Evolutionary conservation across 2,329 filamentous ascomycete species (phyloP), one percentile per base, ranked within the genome.

Genomic region (Graphilbum sp.): DNA sequence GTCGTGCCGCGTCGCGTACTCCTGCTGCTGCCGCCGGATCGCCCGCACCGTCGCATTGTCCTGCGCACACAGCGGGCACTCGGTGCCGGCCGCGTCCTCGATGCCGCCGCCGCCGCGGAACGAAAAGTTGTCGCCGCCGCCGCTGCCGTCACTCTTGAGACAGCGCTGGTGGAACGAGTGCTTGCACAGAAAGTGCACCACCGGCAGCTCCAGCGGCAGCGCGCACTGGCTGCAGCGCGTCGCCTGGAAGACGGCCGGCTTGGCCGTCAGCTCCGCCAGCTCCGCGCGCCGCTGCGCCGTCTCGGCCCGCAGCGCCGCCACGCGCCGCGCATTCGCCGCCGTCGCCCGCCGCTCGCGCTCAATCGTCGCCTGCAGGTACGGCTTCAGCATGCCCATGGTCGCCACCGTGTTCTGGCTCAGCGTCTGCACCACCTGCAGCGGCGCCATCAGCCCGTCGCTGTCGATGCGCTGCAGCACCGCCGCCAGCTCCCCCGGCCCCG

Each of bases 341-440:
- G 98, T 95, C 50, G 95, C 87, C 42, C 76, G 77, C 20, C 85
- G 73, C 59, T 98, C 90, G 36, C 84, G 75, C 47, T 84, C 78
- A 45, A 98, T 93, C 9, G 87, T 94, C 36, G 81, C 75, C 45
- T 81, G 75, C 2, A 98, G 74, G 57, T 98, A 98, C 6, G 78
- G 75, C 59, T 95, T 96, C 44, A 98, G 79, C 70, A 96, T 86
- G 36, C 88, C 90, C 83, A 98, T 95, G 0, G 86, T 96, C 1
- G 92, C 88, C 3, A 95, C 84, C 43, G 60, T 41, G 54, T 64
- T 56, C 34, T 69, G 63, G n/a, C 65, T 63, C 0, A 98, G 70
- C 0, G 87, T 90, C 57, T 98, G 88, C 15, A 98, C 90, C 24
- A 98, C 90, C 55, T 98, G 90, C 4, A 98, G 64, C 1, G 90